Base-by-base conservation (phyloP, 1,284 basidiomycete genomes). In the Papiliotrema nemorosa region DNA sequence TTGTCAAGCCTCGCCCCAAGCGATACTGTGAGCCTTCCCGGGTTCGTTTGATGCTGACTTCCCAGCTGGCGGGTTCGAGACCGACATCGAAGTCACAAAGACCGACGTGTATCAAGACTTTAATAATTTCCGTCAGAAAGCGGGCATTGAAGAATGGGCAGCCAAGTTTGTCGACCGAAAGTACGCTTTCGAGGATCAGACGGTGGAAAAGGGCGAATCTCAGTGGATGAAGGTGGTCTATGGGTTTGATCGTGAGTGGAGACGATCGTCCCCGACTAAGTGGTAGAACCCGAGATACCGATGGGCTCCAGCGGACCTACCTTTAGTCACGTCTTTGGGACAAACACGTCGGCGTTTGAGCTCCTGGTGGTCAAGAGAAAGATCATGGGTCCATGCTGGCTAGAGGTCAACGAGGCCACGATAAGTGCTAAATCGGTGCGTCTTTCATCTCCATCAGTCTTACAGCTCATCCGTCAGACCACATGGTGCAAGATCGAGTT, bases 301-400 rank as follows among this genome's bases (percentile, higher is more conserved):
- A 77, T 79, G 52, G 83, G 83, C 43, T 80, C 87, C 7, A 82
- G 82, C 25, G 91, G 90, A 46, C 83, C 85, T 5, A 94, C 89
- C 34, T 94, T 97, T 69, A 81, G 84, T 39, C 84, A 84, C 50
- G 84, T 97, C 12, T 89, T 97, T 62, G 94, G 96, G n/a, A 88
- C 92, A 10, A 90, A 86, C 61, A 93, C 92, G 1, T 89, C 79
- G 50, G 87, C 94, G 0, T 98, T 99, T 64, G 96, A 98, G 72
- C 78, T 93, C 7, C 82, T 99, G n/a, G 90, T 92, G 1, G 66
- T 98, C 49, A 97, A 97, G 75, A 84, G 92, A 33, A 92, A 91
- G 75, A 97, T 98, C 58, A 97, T 97, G 90, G 96, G 96, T 2
- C 93, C 96, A 0, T 98, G 96, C 71, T 98, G 94, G 96, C 78